A percentile compares a stretch with the other conserved stretches of the same genome.
Evolutionary conservation across 805 yeast species (phyloP).

Genomic region (Komagataella populi): DNA sequence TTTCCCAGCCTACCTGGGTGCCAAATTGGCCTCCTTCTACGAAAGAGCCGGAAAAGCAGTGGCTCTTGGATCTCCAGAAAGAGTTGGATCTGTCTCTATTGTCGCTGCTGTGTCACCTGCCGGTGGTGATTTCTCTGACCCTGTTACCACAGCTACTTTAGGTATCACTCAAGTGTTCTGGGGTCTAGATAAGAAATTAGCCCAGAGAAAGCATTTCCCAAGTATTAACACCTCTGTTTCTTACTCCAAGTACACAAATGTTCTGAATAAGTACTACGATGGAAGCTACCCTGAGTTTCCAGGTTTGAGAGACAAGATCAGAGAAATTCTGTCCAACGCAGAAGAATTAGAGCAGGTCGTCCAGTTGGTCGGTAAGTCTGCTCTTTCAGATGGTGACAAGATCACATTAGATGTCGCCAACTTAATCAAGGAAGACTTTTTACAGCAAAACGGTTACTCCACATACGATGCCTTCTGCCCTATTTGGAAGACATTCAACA

Average conservation of each 20-base stretch:
- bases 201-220: constrained; percentile 99
- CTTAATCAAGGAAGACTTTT: constrained; percentile 92
- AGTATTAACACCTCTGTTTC: constrained; percentile 94
- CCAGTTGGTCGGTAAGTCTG: constrained; percentile 97
- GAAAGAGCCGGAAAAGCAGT: constrained; percentile 98
- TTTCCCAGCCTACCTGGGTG: constrained; percentile 99
- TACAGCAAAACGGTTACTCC: constrained; percentile 98
- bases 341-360: constrained; percentile 99
- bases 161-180: constrained; percentile 99
- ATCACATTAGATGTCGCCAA: constrained; percentile 88
- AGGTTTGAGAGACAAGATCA: constrained; percentile 75
- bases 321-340: constrained; percentile 90
- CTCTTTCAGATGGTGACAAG: constrained; percentile 92
- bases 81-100: constrained; percentile 96
- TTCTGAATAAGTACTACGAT: constrained; percentile 77
- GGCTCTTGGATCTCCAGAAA: constrained; percentile 92
- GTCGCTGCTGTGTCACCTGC: constrained; percentile 99
- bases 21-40: constrained; percentile 95
- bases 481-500: constrained; percentile 95
- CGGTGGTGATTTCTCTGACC: constrained; percentile 99
- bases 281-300: constrained; percentile 86
- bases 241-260: constrained; percentile 90
- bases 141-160: constrained; percentile 94
- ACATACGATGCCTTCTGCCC: constrained; percentile 98
- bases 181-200: constrained; percentile 98